A percentile compares a stretch with the other conserved stretches of the same genome.
These are phyloP conservation scores for Dothistroma pini DNA, from an alignment of 2,329 filamentous ascomycete genomes.

Conservation along the genomic window DNA sequence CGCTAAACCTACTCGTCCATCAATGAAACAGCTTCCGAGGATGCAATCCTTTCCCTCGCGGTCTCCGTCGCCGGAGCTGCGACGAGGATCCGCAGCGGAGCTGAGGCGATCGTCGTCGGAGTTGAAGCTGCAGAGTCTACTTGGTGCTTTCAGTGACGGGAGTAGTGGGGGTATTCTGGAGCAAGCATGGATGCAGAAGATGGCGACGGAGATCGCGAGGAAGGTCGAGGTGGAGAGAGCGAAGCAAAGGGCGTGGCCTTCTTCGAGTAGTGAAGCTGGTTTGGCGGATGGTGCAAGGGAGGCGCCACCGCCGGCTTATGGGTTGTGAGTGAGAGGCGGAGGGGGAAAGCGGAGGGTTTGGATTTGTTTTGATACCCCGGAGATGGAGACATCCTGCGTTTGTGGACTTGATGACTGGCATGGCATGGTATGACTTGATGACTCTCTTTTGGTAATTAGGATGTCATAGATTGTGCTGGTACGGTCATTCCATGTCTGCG, in stretches of 20 bases:
- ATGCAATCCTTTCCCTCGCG: conserved; percentile 22
- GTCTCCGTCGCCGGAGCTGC: conserved; percentile 24
- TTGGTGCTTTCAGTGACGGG: conserved; percentile 23
- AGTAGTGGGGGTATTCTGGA: conserved; percentile 59
- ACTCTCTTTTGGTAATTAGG: neutral
- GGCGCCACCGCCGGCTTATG: conserved; percentile 37
- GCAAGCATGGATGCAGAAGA: conserved; percentile 86
- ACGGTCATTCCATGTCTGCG: too few relatives aligned
- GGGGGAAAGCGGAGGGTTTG: neutral
- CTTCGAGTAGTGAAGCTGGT: conserved; percentile 13
- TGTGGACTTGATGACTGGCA: neutral
- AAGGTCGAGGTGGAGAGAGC: conserved; percentile 84
- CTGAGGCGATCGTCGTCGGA: conserved; percentile 17
- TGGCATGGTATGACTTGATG: neutral
- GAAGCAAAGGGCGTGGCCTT: conserved; percentile 25
- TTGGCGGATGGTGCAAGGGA: conserved; percentile 14
- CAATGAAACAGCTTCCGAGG: conserved; percentile 14
- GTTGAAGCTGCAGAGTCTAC: conserved; percentile 23
- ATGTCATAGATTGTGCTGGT: too few relatives aligned
- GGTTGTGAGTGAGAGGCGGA: conserved; percentile 23
- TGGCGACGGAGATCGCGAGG: conserved; percentile 85
- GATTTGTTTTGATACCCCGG: neutral
- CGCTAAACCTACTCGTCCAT: conserved; percentile 4
- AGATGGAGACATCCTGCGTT: neutral
- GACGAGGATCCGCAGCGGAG: conserved; percentile 14